phyloP scores from a whole-genome alignment of 805 yeast species.

The Saccharomycopsis sp. region DNA sequence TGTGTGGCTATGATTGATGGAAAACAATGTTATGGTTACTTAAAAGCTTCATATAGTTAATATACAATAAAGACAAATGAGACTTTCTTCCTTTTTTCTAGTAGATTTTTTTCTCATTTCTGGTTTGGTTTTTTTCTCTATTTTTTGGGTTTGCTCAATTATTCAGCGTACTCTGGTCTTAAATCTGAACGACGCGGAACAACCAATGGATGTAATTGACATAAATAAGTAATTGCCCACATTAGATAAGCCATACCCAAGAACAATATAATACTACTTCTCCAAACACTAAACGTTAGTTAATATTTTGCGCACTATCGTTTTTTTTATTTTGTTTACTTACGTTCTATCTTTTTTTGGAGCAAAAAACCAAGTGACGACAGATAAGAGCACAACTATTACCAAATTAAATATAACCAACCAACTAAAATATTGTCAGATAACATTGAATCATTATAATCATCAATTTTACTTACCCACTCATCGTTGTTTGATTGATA shows the following conservation, averaged over 20 bases:
- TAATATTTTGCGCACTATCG: not conserved
- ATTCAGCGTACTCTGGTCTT: conserved; percentile 66
- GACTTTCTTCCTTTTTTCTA: no score
- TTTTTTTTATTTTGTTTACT: conserved; percentile 25
- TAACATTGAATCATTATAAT: conserved; percentile 4
- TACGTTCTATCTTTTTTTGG: conserved; percentile 74
- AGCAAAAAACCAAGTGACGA: conserved; percentile 76
- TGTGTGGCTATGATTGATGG: not conserved
- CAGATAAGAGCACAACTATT: conserved; percentile 49
- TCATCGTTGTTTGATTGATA: conserved; percentile 29
- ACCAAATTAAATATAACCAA: conserved; percentile 61
- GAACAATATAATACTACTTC: conserved; percentile 62
- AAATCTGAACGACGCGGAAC: conserved; percentile 85
- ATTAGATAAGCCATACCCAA: conserved; percentile 73
- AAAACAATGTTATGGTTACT: not conserved
- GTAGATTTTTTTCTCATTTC: no score
- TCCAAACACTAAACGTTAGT: conserved; percentile 45
- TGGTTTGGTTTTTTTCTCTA: not conserved
- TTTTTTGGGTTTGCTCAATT: not conserved
- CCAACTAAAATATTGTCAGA: conserved; percentile 36
- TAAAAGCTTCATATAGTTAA: not conserved
- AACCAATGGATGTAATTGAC: conserved; percentile 86
- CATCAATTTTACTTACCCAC: conserved; percentile 35
- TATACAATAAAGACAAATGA: no score
- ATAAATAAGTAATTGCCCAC: conserved; percentile 90